These are phyloP conservation scores for Auriculariales sp. DNA, from an alignment of 768 basidiomycete genomes.

Conservation along the genomic window DNA sequence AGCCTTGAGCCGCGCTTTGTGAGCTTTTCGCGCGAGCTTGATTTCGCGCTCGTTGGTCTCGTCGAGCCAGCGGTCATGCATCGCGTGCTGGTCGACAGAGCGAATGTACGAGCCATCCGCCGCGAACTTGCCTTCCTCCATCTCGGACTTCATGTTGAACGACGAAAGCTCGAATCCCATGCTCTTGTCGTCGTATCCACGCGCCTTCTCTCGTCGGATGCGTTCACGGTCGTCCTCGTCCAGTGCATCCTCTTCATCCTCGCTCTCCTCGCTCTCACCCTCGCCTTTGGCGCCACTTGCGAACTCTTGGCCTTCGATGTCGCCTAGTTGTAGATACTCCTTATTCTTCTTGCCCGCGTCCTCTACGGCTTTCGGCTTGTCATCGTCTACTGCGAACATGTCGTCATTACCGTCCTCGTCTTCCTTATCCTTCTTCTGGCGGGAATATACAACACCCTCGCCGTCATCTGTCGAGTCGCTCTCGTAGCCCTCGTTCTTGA, in stretches of 20 bases:
- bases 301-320: slow-evolving; percentile 97
- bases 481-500: slow-evolving; percentile 81
- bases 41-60: slow-evolving; percentile 72
- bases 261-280: slow-evolving; percentile 25
- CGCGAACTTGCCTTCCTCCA: slow-evolving; percentile 95
- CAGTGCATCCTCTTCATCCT: slow-evolving; percentile 37
- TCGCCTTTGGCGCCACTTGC: slow-evolving; percentile 22
- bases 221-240: slow-evolving; percentile 73
- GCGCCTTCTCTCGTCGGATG: slow-evolving; percentile 38
- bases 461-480: slow-evolving; percentile 92
- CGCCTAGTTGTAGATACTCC: slow-evolving; percentile 72
- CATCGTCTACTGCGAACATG: slow-evolving; percentile 62
- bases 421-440: slow-evolving; percentile 36
- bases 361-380: slow-evolving; percentile 10
- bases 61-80: slow-evolving; percentile 97
- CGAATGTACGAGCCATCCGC: slow-evolving; percentile 84
- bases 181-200: slow-evolving; percentile 18
- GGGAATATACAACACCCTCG: slow-evolving; percentile 80
- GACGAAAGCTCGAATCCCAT: slow-evolving; percentile 93
- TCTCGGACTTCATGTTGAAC: slow-evolving; percentile 99
- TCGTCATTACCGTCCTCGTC: slow-evolving; percentile 43
- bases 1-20: slow-evolving; percentile 63
- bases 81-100: slow-evolving; percentile 75
- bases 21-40: slow-evolving; percentile 60
- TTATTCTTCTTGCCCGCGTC: slow-evolving; percentile 39